Percentiles rank a stretch among this genome's conserved stretches.
Conservation (phyloP, 805 yeast genomes). For the Wickerhamiella brachini region DNA sequence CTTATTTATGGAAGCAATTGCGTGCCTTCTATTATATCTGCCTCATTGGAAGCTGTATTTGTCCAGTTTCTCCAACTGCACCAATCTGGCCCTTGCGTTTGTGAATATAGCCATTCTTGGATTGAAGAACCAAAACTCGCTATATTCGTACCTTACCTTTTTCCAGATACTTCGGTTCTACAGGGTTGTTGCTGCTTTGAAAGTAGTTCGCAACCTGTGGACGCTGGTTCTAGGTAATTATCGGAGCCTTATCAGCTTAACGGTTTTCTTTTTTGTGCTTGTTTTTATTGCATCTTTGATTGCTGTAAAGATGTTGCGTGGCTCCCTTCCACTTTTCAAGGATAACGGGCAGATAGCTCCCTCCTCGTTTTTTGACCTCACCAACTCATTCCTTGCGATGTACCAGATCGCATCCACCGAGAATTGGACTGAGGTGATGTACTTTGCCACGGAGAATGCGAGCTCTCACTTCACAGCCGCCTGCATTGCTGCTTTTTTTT, state of each 20-base stretch:
- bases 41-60: conserved; percentile 22
- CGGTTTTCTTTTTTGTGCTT: conserved; percentile 57
- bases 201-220: conserved; percentile 57
- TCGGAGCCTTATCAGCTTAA: conserved; percentile 51
- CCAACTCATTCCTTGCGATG: conserved; percentile 58
- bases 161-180: conserved; percentile 72
- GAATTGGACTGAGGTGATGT: conserved; percentile 77
- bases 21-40: conserved; percentile 18
- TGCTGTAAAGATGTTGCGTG: conserved; percentile 59
- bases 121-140: conserved; percentile 34
- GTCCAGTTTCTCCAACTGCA: conserved; percentile 15
- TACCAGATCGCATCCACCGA: conserved; percentile 82
- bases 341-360: conserved; percentile 30
- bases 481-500: conserved; percentile 48
- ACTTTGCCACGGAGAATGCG: conserved; percentile 35
- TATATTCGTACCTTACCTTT: conserved; percentile 68
- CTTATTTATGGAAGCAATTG: conserved; percentile 16
- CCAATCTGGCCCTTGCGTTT: conserved; percentile 37
- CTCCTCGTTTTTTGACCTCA: conserved; percentile 46
- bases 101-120: conserved; percentile 45
- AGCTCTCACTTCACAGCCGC: conserved; percentile 33
- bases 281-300: conserved; percentile 51
- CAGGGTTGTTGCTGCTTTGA: conserved; percentile 45
- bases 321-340: conserved; percentile 35
- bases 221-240: conserved; percentile 52